Percentiles rank a stretch among this genome's conserved stretches.
These are phyloP conservation scores for Schizopora paradoxa DNA, from an alignment of 1,284 basidiomycete species.

Conservation along the genomic window DNA sequence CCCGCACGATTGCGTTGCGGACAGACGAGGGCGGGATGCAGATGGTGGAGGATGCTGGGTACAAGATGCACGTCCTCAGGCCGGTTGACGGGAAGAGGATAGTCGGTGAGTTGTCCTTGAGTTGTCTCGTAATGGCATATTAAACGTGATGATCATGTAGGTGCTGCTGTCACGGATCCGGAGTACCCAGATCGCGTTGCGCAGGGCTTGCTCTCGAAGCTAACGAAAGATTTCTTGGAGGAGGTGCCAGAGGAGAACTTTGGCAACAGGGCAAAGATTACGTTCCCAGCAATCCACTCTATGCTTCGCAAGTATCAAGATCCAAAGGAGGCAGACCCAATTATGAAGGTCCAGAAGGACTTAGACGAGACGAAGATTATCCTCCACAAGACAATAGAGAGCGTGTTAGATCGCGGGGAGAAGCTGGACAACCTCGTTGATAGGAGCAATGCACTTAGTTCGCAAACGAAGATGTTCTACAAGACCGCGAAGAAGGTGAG, in stretches of 20 bases:
- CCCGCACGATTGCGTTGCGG: slow-evolving; percentile 89
- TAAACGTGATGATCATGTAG: slow-evolving; percentile 37
- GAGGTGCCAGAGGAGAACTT: slow-evolving; percentile 72
- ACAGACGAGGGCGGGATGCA: slow-evolving; percentile 85
- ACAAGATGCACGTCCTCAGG: slow-evolving; percentile 92
- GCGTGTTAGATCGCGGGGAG: slow-evolving; percentile 93
- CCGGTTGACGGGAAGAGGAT: slow-evolving; percentile 74
- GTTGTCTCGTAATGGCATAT: slow-evolving; percentile 1
- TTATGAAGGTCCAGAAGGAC: slow-evolving; percentile 98
- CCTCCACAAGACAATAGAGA: slow-evolving; percentile 98
- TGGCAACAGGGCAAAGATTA: slow-evolving; percentile 56
- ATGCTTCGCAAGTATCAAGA: slow-evolving; percentile 97
- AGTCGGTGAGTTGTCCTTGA: slow-evolving; percentile 47
- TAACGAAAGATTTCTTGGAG: slow-evolving; percentile 88
- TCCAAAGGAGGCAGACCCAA: slow-evolving; percentile 95
- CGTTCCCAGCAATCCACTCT: slow-evolving; percentile 66
- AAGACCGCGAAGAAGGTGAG: slow-evolving; percentile 89
- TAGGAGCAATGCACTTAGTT: slow-evolving; percentile 85
- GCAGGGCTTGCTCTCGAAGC: slow-evolving; percentile 91
- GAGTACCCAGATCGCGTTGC: slow-evolving; percentile 97
- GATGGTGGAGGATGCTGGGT: slow-evolving; percentile 92
- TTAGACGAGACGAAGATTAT: slow-evolving; percentile 99
- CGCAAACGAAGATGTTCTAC: slow-evolving; percentile 93
- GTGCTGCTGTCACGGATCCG: slow-evolving; percentile 89
- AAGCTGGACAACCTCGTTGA: slow-evolving; percentile 97